Conservation (phyloP, 208 protist genomes). For the Leishmania mexicana region DNA sequence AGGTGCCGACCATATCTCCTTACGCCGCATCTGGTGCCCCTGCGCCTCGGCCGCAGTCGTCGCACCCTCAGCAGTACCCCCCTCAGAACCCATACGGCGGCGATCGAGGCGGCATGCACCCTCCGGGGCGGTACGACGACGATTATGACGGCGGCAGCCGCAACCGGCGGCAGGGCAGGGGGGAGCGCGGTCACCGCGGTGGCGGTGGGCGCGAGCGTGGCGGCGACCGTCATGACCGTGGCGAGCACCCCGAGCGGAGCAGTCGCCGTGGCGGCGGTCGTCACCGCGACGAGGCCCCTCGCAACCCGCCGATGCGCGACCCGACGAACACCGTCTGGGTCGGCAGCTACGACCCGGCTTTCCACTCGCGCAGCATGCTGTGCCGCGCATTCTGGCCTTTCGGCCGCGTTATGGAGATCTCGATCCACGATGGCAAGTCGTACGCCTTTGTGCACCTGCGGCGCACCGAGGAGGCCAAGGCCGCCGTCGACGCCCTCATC, state of each 20-base stretch:
- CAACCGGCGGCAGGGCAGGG: slow-evolving; percentile 7
- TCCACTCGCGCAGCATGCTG: slow-evolving; percentile 58
- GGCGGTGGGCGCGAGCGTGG: slow-evolving; percentile 14
- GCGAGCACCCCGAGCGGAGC: slow-evolving; percentile 17
- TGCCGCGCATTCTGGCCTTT: slow-evolving; percentile 68
- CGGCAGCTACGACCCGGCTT: slow-evolving; percentile 65
- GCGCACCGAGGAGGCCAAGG: slow-evolving; percentile 71
- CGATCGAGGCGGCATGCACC: slow-evolving; percentile 10
- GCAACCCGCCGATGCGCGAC: slow-evolving; percentile 45
- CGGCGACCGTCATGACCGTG: slow-evolving; percentile 16
- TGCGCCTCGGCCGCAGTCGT: slow-evolving; percentile 5
- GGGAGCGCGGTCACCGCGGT: slow-evolving; percentile 8
- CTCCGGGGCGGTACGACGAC: slow-evolving; percentile 12
- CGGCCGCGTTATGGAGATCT: slow-evolving; percentile 82
- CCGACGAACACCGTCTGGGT: slow-evolving; percentile 92
- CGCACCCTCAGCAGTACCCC: slow-evolving; percentile 17
- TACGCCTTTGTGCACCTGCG: slow-evolving; percentile 91
- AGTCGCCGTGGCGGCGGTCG: slow-evolving; percentile 8
- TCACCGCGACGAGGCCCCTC: slow-evolving; percentile 28
- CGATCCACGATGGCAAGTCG: slow-evolving; percentile 64
- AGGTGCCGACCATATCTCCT: slow-evolving; percentile 23
- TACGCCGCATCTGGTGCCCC: slow-evolving; percentile 6
- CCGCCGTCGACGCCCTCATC: slow-evolving; percentile 70
- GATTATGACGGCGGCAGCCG: slow-evolving; percentile 20
- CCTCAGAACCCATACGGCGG: slow-evolving; percentile 11